Evolutionary conservation across 805 yeast species (phyloP), one percentile per base, ranked within the genome.

Genomic region (Candida ponderosae): DNA sequence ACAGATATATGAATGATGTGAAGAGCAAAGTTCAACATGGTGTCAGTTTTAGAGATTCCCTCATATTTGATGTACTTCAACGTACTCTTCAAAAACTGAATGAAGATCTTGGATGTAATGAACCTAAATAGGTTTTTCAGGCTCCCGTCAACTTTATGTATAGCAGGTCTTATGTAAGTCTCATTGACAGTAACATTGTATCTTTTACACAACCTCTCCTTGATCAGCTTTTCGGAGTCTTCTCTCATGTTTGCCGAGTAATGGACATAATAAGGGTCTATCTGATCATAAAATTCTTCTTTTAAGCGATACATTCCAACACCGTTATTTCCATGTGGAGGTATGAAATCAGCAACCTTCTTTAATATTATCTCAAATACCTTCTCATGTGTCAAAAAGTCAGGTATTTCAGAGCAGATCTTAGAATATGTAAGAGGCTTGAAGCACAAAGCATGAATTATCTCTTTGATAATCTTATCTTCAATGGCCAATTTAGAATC

Each of bases 261-360:
- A 47, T 87, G 88, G 40, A 84, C 68, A 53, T 81, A 90, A 51
- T 76, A 89, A 0, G 97, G 95, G 54, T 90, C 93, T 31, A 89
- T 72, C 20, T 69, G 62, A 2, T 62, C 65, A 38, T 60, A 67
- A 21, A 62, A 60, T 35, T 76, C 69, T 3, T 72, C 68, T 50
- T 83, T 87, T 41, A 93, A 66, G 20, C 76, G 65, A 57, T 83
- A 90, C 19, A 72, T 54, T 3, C 95, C 86, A 18, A 68, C 58
- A 44, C 82, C 82, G 18, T 70, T 56, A 16, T 70, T 46, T 4
- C 78, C 74, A 5, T 70, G 60, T 3, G 94, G 88, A 1, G 81
- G 69, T n/a, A 66, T 66, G 45, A 69, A 77, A 27, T 67, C 74
- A 1, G 95, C 79, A 26, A 78, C 66, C 40, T 68, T 73, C 26